phyloP scores from a whole-genome alignment of 2,329 filamentous ascomycete genomes.

The Diaporthe humulicola region DNA sequence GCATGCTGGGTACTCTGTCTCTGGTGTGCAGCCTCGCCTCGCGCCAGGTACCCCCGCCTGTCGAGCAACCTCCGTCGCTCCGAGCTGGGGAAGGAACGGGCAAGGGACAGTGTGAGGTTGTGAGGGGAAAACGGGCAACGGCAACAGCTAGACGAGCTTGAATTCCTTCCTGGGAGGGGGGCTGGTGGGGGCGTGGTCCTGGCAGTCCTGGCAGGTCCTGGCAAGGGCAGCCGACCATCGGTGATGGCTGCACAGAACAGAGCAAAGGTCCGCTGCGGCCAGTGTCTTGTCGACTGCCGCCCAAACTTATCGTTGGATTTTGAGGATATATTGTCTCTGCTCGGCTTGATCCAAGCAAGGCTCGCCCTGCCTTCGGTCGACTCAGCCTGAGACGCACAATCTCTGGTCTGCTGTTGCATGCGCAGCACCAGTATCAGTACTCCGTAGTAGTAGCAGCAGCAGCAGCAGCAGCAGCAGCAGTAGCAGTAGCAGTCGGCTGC shows the following conservation, averaged over 20 bases:
- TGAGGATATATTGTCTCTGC: background rate
- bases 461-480: background rate
- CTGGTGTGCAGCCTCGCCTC: background rate
- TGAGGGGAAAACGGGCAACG: background rate
- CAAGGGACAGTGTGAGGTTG: conserved; percentile 14
- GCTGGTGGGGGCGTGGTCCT: conserved; percentile 9
- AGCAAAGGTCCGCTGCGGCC: background rate
- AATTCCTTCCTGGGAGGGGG: conserved; percentile 2
- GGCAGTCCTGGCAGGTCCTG: conserved; percentile 4
- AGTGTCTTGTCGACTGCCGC: background rate
- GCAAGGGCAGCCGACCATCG: conserved; percentile 29
- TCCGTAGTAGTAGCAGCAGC: background rate
- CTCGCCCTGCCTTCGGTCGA: background rate
- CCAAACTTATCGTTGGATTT: background rate
- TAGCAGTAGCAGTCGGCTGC: background rate
- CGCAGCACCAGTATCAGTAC: background rate
- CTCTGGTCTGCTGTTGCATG: background rate
- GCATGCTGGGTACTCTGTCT: background rate
- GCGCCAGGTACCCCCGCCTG: background rate
- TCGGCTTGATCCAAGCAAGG: background rate
- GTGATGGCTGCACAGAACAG: conserved; percentile 11
- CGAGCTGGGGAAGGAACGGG: background rate
- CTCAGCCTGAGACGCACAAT: background rate
- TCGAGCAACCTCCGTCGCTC: background rate
- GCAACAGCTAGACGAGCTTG: conserved; percentile 19